A percentile compares a stretch with the other conserved stretches of the same genome.
phyloP scores from a whole-genome alignment of 208 protist species.

The Tritrichomonas foetus region DNA sequence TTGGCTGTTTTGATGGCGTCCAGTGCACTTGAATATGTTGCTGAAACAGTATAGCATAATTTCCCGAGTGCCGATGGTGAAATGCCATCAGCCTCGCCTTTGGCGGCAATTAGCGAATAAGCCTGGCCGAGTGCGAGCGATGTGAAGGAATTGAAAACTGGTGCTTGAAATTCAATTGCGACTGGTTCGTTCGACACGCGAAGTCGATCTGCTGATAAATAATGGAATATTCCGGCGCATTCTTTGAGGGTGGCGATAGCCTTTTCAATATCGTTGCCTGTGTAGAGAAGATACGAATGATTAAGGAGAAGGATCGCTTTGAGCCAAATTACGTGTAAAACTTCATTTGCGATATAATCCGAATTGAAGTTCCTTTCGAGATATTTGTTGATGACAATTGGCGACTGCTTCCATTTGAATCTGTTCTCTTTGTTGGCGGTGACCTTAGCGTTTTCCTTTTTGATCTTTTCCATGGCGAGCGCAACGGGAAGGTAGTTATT shows the following conservation, averaged over 20 bases:
- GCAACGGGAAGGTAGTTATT: not conserved
- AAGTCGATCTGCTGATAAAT: not conserved
- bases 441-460: not conserved
- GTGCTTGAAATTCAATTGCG: not conserved
- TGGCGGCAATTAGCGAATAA: not conserved
- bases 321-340: not conserved
- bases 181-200: not conserved
- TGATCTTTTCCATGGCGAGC: not conserved
- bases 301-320: not conserved
- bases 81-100: not conserved
- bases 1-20: not conserved
- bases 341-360: not conserved
- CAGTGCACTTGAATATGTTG: not conserved
- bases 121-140: not conserved
- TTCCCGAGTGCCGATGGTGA: not conserved
- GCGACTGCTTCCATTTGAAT: not conserved
- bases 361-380: not conserved
- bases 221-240: not conserved
- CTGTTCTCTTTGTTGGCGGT: not conserved
- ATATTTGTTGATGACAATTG: not conserved
- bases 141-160: not conserved
- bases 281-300: not conserved
- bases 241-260: not conserved
- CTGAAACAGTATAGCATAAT: not conserved
- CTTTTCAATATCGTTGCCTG: not conserved